Conservation (phyloP, 2,329 filamentous ascomycete species). For the Bipolaris victoriae region DNA sequence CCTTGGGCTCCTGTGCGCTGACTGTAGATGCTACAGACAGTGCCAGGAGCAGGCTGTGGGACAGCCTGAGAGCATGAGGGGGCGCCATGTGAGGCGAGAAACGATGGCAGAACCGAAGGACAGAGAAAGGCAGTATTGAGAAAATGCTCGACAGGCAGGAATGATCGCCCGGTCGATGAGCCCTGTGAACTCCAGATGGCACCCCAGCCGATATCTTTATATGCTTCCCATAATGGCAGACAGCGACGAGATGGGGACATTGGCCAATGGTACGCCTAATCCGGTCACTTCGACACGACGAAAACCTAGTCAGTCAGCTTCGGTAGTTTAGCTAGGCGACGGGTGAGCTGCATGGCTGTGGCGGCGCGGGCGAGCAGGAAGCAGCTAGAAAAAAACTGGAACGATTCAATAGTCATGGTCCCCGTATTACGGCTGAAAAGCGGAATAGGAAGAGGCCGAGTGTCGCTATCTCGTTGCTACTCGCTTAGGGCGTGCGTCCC, state of each 20-base stretch:
- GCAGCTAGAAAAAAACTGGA: conserved; percentile 10
- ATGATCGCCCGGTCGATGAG: conserved; percentile 5
- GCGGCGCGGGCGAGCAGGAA: conserved; percentile 2
- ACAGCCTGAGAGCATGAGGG: conserved; percentile 2
- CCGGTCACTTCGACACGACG: not conserved
- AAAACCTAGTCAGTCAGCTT: not conserved
- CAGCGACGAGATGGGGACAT: not conserved
- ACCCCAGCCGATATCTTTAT: conserved; percentile 8
- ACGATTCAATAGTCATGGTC: conserved; percentile 11
- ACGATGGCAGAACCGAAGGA: conserved; percentile 2
- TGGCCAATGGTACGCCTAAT: conserved; percentile 5
- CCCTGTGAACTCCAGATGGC: not conserved
- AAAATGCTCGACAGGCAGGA: conserved; percentile 1
- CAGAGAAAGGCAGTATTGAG: not conserved
- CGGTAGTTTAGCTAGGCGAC: not conserved
- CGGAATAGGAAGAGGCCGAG: conserved; percentile 6
- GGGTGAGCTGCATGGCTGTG: not conserved
- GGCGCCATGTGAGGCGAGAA: conserved; percentile 7
- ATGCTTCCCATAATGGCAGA: not conserved
- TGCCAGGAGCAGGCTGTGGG: conserved; percentile 6
- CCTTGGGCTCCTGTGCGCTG: conserved; percentile 15
- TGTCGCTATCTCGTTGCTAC: conserved; percentile 13
- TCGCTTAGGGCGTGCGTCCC: conserved; percentile 17
- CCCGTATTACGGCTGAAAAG: conserved; percentile 12
- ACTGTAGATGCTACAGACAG: conserved; percentile 4